Conservation (phyloP, 768 basidiomycete species). For the Agaricus sinodeliciosus region DNA sequence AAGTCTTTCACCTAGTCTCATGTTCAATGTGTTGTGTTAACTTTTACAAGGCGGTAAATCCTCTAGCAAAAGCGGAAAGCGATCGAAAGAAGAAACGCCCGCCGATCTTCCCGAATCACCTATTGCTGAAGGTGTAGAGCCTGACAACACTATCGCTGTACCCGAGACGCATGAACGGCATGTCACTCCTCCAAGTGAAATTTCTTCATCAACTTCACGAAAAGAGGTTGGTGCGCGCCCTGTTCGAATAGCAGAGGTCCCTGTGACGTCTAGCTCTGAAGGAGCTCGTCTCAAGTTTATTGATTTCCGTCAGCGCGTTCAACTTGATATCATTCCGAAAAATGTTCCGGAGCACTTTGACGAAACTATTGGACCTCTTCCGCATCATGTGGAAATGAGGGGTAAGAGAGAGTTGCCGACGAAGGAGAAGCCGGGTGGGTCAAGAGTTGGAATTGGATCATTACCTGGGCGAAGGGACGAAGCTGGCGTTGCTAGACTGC, state of each 20-base stretch:
- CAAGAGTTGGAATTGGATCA: constrained; percentile 13
- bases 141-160: no score
- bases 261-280: no score
- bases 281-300: neutral
- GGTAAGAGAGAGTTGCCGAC: constrained; percentile 12
- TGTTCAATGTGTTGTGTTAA: neutral
- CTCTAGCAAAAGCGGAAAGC: no score
- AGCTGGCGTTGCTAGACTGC: constrained; percentile 15
- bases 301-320: neutral
- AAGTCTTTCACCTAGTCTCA: neutral
- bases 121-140: no score
- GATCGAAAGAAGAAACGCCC: no score
- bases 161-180: no score
- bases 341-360: neutral
- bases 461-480: constrained; percentile 14
- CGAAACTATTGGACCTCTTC: neutral
- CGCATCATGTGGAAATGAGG: neutral
- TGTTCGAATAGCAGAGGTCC: neutral
- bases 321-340: neutral
- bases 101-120: no score
- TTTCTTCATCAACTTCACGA: neutral
- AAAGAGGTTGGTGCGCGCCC: neutral
- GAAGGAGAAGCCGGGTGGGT: constrained; percentile 13
- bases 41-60: neutral
- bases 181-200: neutral